A percentile compares a stretch with the other conserved stretches of the same genome.
phyloP scores from a whole-genome alignment of 2,329 filamentous ascomycete species.

The Seiridium cupressi region DNA sequence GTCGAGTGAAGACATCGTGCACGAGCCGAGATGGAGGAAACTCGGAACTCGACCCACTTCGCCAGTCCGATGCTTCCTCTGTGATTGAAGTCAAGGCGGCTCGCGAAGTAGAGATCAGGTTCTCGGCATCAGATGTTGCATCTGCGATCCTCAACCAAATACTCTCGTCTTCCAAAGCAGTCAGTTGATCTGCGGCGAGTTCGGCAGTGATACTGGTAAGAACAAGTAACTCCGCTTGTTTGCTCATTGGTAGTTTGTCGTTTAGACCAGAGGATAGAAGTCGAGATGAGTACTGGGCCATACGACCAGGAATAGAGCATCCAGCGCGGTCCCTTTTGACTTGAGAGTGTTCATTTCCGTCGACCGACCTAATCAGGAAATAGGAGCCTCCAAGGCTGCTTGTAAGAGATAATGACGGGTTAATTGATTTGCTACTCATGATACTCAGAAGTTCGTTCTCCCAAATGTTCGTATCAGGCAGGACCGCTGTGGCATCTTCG shows the following conservation, averaged over 20 bases:
- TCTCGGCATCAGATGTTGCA: constrained; percentile 37
- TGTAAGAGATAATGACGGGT: constrained; percentile 69
- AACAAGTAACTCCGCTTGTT: constrained; percentile 50
- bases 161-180: constrained; percentile 38
- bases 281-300: constrained; percentile 67
- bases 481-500: constrained; percentile 35
- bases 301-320: constrained; percentile 70
- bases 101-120: constrained; percentile 40
- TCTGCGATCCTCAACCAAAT: constrained; percentile 43
- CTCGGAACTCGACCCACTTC: constrained; percentile 27
- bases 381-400: constrained; percentile 70
- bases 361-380: constrained; percentile 51
- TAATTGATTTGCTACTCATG: constrained; percentile 45
- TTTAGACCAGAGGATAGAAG: constrained; percentile 48
- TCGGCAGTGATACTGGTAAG: constrained; percentile 49
- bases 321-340: constrained; percentile 62
- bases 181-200: constrained; percentile 54
- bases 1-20: constrained; percentile 39
- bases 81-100: constrained; percentile 33
- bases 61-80: constrained; percentile 35
- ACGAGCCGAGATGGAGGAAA: constrained; percentile 34
- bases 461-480: constrained; percentile 69
- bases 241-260: constrained; percentile 36
- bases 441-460: constrained; percentile 57
- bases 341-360: constrained; percentile 11